phyloP scores from a whole-genome alignment of 345 rosid genomes.

The Camelina laxa region DNA sequence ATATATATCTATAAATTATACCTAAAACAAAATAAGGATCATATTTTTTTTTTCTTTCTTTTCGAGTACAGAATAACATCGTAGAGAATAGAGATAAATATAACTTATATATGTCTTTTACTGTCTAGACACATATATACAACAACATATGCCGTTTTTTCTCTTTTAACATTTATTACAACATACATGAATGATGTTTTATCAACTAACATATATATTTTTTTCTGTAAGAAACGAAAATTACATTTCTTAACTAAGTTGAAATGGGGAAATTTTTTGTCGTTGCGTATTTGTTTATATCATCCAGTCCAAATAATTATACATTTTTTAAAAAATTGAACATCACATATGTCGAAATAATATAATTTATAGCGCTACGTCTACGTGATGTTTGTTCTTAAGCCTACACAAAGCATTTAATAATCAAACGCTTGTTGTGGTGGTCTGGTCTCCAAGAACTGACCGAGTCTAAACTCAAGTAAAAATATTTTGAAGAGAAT shows the following conservation, averaged over 20 bases:
- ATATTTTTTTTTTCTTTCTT: too few relatives aligned
- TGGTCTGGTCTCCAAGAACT: constrained; percentile 1
- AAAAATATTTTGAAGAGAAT: background rate
- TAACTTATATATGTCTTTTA: background rate
- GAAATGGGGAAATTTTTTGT: constrained; percentile 4
- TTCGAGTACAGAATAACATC: too few relatives aligned
- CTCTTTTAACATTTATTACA: background rate
- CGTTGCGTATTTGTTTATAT: constrained; percentile 18
- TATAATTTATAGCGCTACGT: constrained; percentile 22
- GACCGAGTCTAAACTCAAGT: background rate
- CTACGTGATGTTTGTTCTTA: constrained; percentile 37
- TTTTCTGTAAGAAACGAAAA: background rate
- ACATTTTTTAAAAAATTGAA: background rate
- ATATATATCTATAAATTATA: background rate
- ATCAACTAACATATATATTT: background rate
- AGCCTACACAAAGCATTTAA: constrained; percentile 37
- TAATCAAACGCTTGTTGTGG: constrained; percentile 6
- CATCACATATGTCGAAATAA: constrained; percentile 3
- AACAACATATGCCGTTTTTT: too few relatives aligned
- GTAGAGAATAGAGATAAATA: too few relatives aligned
- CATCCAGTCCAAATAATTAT: constrained; percentile 7
- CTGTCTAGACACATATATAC: background rate
- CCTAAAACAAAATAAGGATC: too few relatives aligned
- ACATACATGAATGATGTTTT: constrained; percentile 5
- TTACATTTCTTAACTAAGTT: background rate